Conservation (phyloP, 2,329 filamentous ascomycete species). For the Talaromyces verruculosus region DNA sequence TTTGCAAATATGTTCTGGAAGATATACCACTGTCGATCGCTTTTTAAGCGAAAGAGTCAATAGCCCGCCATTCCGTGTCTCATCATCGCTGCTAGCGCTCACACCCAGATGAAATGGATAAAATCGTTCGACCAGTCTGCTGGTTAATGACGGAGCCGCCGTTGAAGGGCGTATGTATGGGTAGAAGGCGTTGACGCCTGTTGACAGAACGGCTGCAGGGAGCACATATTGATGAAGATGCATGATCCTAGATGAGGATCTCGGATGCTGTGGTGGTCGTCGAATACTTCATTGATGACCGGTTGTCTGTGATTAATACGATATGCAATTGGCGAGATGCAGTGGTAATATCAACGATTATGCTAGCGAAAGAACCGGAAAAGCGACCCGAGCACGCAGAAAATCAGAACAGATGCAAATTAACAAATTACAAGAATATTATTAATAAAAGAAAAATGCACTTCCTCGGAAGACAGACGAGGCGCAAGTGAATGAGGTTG, state of each 20-base stretch:
- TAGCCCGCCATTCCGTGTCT: slow-evolving; percentile 20
- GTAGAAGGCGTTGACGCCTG: slow-evolving; percentile 45
- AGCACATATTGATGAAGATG: slow-evolving; percentile 40
- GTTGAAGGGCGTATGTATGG: slow-evolving; percentile 36
- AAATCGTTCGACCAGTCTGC: slow-evolving; percentile 34
- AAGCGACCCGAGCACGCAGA: neutral
- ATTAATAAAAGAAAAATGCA: neutral
- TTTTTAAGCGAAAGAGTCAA: slow-evolving; percentile 42
- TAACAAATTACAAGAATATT: slow-evolving; percentile 4
- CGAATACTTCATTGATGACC: slow-evolving; percentile 34
- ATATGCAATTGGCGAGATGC: slow-evolving; percentile 8
- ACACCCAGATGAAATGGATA: slow-evolving; percentile 33
- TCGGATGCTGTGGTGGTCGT: neutral
- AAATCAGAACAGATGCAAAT: neutral
- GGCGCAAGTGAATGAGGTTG: neutral
- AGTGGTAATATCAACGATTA: neutral
- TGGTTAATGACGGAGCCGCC: slow-evolving; percentile 23
- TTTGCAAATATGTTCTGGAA: neutral
- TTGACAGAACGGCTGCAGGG: slow-evolving; percentile 33
- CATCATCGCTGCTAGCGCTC: slow-evolving; percentile 20
- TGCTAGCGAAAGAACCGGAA: neutral
- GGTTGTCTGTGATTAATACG: slow-evolving; percentile 28
- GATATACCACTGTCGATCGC: slow-evolving; percentile 28
- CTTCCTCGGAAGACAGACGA: neutral
- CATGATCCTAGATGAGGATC: slow-evolving; percentile 34